Base-by-base conservation (phyloP, 2,329 filamentous ascomycete genomes). In the Pseudogymnoascus sp. region DNA sequence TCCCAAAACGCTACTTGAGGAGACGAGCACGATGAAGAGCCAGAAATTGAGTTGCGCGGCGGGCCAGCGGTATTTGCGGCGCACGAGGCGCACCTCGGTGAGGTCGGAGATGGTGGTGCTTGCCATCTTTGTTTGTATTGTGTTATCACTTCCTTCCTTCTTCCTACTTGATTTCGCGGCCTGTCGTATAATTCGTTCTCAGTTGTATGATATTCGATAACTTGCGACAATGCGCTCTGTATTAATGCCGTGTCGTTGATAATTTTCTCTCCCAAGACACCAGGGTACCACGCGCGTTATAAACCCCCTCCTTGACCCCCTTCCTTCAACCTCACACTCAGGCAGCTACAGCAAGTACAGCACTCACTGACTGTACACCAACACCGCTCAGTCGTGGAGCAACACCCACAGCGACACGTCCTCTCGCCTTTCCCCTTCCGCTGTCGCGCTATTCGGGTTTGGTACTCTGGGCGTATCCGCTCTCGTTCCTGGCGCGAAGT, bases 21-120 rank as follows among this genome's bases (percentile, higher is more conserved):
- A 79, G 3, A 84, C 76, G 9, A 88, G 75, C 81, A 88, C 87
- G 66, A 87, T 75, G 58, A 88, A 75, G 69, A 88, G 83, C 84
- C 85, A 87, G 59, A 87, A 73, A 69, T 87, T 87, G 63, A 88
- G 78, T 72, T 86, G 82, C 61, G 84, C 72, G n/a, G 83, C 82
- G 15, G 85, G 85, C 85, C 85, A 88, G 74, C 84, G 84, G 77
- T 88, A 88, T 41, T 71, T 70, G 17, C 54, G 54, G 54, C 54
- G 54, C 54, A 58, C 54, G 37, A 54, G 36, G 37, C 59, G 37
- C 31, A 60, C 59, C 17, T 35, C 15, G 40, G 59, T 60, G 37
- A 60, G n/a, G 24, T 44, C 40, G 21, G 59, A 60, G 24, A 59
- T 15, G 13, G 35, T 39, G 36, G 59, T 50, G 41, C 36, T 47